Conservation (phyloP, 1,284 basidiomycete genomes). For the Trametes hirsuta region DNA sequence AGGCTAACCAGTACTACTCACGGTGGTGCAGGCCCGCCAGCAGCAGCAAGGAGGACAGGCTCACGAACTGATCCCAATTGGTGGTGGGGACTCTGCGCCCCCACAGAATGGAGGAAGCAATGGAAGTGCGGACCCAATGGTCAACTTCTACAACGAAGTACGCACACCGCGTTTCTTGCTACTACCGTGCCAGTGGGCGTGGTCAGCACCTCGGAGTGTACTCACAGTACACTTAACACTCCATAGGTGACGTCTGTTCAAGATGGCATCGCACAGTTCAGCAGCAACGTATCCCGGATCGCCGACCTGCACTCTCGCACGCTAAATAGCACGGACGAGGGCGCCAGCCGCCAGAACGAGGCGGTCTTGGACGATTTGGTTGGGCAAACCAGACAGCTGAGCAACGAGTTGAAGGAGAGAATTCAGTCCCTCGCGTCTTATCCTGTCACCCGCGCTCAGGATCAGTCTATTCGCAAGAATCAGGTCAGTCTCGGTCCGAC, state of each 20-base stretch:
- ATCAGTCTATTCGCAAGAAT: constrained; percentile 70
- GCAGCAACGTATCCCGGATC: constrained; percentile 59
- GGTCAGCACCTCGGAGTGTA: too few relatives aligned
- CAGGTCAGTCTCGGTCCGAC: constrained; percentile 50
- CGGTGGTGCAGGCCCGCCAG: constrained; percentile 38
- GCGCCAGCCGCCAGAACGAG: constrained; percentile 46
- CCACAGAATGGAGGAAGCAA: constrained; percentile 28
- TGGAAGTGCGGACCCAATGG: constrained; percentile 37
- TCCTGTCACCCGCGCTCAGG: constrained; percentile 43
- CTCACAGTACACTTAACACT: neutral
- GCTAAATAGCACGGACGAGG: constrained; percentile 58
- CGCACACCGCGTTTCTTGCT: constrained; percentile 8
- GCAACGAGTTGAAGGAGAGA: constrained; percentile 63
- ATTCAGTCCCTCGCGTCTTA: constrained; percentile 58
- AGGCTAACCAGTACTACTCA: constrained; percentile 21
- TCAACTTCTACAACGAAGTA: constrained; percentile 46
- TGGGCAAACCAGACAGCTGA: constrained; percentile 63
- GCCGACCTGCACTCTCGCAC: constrained; percentile 61
- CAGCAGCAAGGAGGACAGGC: constrained; percentile 31
- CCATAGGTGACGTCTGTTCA: constrained; percentile 51
- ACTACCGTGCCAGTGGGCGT: too few relatives aligned
- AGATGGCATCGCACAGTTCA: constrained; percentile 57
- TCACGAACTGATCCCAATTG: constrained; percentile 37
- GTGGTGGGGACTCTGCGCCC: constrained; percentile 6
- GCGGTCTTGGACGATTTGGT: constrained; percentile 60